These are phyloP conservation scores for Alternaria postmessia DNA, from an alignment of 2,329 filamentous ascomycete species.

Conservation along the genomic window DNA sequence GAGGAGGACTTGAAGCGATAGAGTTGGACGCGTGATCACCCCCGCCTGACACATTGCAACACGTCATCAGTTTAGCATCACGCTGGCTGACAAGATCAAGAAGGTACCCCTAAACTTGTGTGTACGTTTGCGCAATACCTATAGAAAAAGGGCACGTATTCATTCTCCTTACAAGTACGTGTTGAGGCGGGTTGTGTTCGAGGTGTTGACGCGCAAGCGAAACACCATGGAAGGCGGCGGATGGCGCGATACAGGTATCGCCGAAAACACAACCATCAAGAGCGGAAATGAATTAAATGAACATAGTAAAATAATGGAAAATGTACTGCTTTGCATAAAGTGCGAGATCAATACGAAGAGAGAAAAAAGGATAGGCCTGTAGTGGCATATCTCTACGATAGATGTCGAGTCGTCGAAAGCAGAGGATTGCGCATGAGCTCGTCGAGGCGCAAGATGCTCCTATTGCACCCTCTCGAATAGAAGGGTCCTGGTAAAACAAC, in stretches of 20 bases:
- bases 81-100: not conserved
- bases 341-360: not conserved
- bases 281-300: not conserved
- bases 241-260: not conserved
- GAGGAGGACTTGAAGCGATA: slow-evolving; percentile 18
- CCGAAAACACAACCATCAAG: not conserved
- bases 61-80: slow-evolving; percentile 9
- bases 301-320: not conserved
- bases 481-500: not conserved
- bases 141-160: not conserved
- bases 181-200: not conserved
- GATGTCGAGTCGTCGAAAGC: not conserved
- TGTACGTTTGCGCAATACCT: not conserved
- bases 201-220: slow-evolving; percentile 2
- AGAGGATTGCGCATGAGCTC: not conserved
- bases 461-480: not conserved
- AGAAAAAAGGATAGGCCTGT: not conserved
- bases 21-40: slow-evolving; percentile 16
- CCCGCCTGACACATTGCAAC: slow-evolving; percentile 19
- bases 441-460: not conserved
- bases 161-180: not conserved
- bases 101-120: not conserved
- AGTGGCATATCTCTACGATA: not conserved
- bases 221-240: not conserved
- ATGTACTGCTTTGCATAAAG: not conserved